These are phyloP conservation scores for Peronospora tabacina DNA, from an alignment of 352 stramenopile species.

Conservation along the genomic window DNA sequence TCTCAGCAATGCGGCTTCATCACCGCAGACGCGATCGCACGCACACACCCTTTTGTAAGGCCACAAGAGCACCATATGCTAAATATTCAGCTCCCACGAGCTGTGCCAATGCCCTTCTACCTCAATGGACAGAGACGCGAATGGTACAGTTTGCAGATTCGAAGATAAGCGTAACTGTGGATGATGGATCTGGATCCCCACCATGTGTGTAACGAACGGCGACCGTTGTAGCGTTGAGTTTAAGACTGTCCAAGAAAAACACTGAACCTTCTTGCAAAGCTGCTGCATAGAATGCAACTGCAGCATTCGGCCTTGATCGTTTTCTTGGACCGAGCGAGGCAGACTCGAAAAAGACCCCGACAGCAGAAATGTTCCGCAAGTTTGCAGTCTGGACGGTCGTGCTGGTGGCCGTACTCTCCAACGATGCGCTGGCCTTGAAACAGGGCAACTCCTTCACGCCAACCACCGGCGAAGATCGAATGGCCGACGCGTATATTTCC, in stretches of 20 bases:
- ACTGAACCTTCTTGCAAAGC: constrained; percentile 12
- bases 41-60: too few relatives aligned
- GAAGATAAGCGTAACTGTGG: too few relatives aligned
- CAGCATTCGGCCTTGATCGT: constrained; percentile 2
- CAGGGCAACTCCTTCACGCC: constrained; percentile 17
- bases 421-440: constrained; percentile 22
- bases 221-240: too few relatives aligned
- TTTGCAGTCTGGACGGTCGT: constrained; percentile 34
- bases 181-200: too few relatives aligned
- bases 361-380: constrained; percentile 37
- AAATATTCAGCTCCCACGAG: too few relatives aligned
- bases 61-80: too few relatives aligned
- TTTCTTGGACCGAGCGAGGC: not conserved
- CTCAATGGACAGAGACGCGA: too few relatives aligned
- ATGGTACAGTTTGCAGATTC: too few relatives aligned
- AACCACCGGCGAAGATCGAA: constrained; percentile 5
- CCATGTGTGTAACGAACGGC: too few relatives aligned
- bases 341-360: constrained; percentile 36
- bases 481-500: constrained; percentile 21
- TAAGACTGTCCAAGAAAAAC: constrained; percentile 1
- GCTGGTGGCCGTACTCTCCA: constrained; percentile 36
- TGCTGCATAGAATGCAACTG: constrained; percentile 8
- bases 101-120: too few relatives aligned
- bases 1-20: too few relatives aligned
- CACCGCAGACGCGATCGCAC: too few relatives aligned